A percentile compares a stretch with the other conserved stretches of the same genome.
These are phyloP conservation scores for Globomyces sp. DNA, from an alignment of 371 early-diverging fungal genomes.

Conservation along the genomic window DNA sequence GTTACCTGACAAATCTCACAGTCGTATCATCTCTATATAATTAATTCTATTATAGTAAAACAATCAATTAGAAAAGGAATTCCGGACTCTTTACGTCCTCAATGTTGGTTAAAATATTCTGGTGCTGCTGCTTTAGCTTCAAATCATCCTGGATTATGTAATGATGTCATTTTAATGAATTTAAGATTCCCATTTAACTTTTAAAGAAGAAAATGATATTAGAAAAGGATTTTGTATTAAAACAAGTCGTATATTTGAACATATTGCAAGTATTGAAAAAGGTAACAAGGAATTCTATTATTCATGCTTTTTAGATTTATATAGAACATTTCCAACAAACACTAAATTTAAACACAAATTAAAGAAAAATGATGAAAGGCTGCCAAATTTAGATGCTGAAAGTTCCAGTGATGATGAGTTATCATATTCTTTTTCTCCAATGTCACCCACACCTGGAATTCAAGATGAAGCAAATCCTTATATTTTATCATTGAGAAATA, in stretches of 20 bases:
- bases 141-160: constrained; percentile 62
- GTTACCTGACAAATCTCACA: constrained; percentile 10
- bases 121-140: constrained; percentile 69
- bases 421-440: neutral
- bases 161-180: too few relatives aligned
- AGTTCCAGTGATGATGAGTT: neutral
- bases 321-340: constrained; percentile 82
- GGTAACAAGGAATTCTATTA: constrained; percentile 33
- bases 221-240: constrained; percentile 26
- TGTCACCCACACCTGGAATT: neutral
- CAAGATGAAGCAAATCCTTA: constrained; percentile 26
- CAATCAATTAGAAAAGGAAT: constrained; percentile 82
- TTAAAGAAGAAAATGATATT: constrained; percentile 57
- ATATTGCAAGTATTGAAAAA: constrained; percentile 76
- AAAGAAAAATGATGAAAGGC: neutral
- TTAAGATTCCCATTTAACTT: constrained; percentile 39
- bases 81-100: constrained; percentile 70
- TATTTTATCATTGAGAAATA: constrained; percentile 62
- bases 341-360: constrained; percentile 51
- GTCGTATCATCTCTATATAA: neutral
- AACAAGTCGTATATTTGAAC: constrained; percentile 58
- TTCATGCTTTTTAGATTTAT: constrained; percentile 52
- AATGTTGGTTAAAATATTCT: constrained; percentile 80
- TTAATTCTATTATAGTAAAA: constrained; percentile 55
- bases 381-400: constrained; percentile 9